Conservation (phyloP, 257 asterid genomes). For the Anisodus tanguticus region DNA sequence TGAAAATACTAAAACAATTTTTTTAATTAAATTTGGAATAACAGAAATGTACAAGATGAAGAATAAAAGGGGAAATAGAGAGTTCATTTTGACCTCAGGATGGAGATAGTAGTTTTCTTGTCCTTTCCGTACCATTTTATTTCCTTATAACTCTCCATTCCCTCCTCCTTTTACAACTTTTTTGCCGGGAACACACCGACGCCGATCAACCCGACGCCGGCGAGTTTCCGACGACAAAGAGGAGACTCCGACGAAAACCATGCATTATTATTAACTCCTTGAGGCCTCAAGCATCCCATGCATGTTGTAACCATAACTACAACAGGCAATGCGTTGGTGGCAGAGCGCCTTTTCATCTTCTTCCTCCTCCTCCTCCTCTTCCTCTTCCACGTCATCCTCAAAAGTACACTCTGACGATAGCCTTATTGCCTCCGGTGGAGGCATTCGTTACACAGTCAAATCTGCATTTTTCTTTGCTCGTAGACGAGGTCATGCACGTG, state of each 20-base stretch:
- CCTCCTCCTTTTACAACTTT: neutral
- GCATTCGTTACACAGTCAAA: slow-evolving; percentile 38
- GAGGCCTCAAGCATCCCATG: neutral
- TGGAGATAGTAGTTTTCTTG: slow-evolving; percentile 15
- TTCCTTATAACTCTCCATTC: neutral
- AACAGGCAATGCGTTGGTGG: slow-evolving; percentile 35
- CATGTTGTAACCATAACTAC: neutral
- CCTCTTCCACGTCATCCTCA: slow-evolving; percentile 40
- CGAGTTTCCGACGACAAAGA: neutral
- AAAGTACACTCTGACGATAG: slow-evolving; percentile 58
- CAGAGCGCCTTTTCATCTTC: slow-evolving; percentile 31
- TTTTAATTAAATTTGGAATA: no score
- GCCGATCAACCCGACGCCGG: slow-evolving; percentile 18
- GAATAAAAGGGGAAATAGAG: neutral
- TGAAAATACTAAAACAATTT: no score
- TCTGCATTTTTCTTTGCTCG: slow-evolving; percentile 42
- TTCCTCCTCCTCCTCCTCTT: neutral
- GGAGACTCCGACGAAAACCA: no score
- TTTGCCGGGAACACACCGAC: slow-evolving; percentile 13
- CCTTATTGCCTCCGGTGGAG: slow-evolving; percentile 34
- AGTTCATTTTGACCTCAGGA: slow-evolving; percentile 32
- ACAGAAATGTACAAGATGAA: slow-evolving; percentile 26
- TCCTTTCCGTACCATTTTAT: neutral
- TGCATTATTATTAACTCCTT: neutral
- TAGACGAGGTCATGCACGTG: slow-evolving; percentile 45